Evolutionary conservation across 192 early-diverging fungal species (phyloP), one percentile per base, ranked within the genome.

Genomic region (Coemansia aciculifera): DNA sequence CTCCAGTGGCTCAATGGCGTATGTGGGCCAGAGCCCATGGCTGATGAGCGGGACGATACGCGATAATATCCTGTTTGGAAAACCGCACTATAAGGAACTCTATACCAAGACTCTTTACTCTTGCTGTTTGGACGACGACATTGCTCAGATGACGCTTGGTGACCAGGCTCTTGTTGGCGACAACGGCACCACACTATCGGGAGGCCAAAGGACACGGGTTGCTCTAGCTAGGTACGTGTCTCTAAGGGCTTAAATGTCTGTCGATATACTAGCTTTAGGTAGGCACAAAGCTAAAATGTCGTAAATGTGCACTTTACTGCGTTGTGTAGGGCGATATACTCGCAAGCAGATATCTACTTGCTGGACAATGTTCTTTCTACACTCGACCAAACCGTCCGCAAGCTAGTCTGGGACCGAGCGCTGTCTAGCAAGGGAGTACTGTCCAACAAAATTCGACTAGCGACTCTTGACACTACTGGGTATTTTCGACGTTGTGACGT

Each of bases 361-460:
- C 68, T 95, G 24, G 94, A 95, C 63, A 92, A 92, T 63, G 89
- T 90, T 7, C 81, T 98, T 48, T 84, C 86, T 59, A 92, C 91
- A 17, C 90, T 96, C 0, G 95, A 97, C 73, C 86, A 85, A 3
- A 72, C 75, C 44, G 86, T 86, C 3, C 79, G 81, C 40, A 71
- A 65, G 15, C 78, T 87, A 37, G 77, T 93, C 13, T 95, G 95
- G 85, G 83, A 93, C 59, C 71, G 86, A 54, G 67, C 78, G 46
- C 23, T 85, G 57, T 81, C 73, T 11, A 44, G 29, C 5, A 27
- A 59, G 54, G 87, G 73, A 15, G 71, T 23, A 19, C 76, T 68
- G 27, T 9, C 15, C 1, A 31, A 46, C 36, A 69, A 73, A 13
- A 86, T 86, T 12, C 66, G 83, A 17, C 61, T 90, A 15, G 64